phyloP scores from a whole-genome alignment of 345 rosid species.

The Corymbia maculata region DNA sequence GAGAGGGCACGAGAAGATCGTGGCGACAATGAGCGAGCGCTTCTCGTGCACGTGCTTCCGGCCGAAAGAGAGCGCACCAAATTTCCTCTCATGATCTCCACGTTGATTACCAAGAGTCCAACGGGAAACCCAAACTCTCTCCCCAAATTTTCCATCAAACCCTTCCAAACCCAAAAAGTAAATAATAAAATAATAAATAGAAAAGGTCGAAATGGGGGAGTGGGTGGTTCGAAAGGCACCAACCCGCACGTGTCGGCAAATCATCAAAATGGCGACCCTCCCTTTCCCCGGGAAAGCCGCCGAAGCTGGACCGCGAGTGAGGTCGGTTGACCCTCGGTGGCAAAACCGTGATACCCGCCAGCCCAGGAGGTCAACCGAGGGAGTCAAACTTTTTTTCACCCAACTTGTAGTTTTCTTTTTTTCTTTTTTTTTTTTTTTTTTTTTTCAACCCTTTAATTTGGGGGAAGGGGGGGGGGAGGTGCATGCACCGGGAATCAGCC shows the following conservation, averaged over 20 bases:
- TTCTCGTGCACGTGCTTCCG: neutral
- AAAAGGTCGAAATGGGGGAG: accelerated
- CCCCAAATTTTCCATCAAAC: neutral
- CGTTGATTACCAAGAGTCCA: neutral
- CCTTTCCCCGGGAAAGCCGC: neutral
- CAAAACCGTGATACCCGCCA: neutral
- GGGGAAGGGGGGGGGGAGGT: neutral
- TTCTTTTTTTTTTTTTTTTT: accelerated
- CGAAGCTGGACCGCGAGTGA: neutral
- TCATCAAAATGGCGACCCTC: neutral
- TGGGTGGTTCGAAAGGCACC: neutral
- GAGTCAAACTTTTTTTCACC: neutral
- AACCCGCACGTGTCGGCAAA: neutral
- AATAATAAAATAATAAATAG: neutral
- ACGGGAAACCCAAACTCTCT: neutral
- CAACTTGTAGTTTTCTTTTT: neutral
- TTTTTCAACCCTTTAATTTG: neutral
- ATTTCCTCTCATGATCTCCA: neutral
- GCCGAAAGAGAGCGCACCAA: neutral
- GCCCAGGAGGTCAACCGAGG: neutral
- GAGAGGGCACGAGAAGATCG: neutral
- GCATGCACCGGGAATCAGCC: neutral
- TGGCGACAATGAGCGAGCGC: neutral
- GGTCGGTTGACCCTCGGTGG: neutral
- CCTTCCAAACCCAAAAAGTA: neutral